Evolutionary conservation across 345 rosid species (phyloP), one percentile per base, ranked within the genome.

Genomic region (Xanthoceras sorbifolium): DNA sequence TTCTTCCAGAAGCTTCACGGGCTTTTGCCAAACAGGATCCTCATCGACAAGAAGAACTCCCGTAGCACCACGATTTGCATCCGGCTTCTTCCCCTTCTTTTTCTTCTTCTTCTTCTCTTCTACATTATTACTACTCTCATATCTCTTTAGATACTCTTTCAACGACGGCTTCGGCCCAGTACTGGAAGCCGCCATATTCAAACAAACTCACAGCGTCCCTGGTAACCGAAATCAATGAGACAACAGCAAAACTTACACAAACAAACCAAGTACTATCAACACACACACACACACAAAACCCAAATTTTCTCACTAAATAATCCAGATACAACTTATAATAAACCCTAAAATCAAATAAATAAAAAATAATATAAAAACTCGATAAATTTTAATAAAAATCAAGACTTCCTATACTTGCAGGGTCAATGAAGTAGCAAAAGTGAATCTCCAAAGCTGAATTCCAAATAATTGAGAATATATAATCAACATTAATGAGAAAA

Each of bases 1-100:
- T 3, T 85, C 89, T 77, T 86, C 93, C 22, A 72, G 83, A 59
- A 87, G 77, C 46, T 84, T 89, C 63, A 96, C 82, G 0, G 92
- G 88, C 71, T 88, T 96, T 76, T 92, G 94, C 99, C 99, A 96
- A 71, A 89, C 89, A 1, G 98, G 99, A 83, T 96, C 98, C 81
- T 89, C 84, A 72, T 96, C 98, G 6, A 93, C 97, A 64, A 93
- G 93, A 48, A 89, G 63, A 82, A 93, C 91, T 55, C 95, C 91
- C 0, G 77, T 67, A 7, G 52, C 71, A 0, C 26, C 71, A 0
- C 26, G n/a, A 46, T 14, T 63, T 6, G 84, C 69, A 57, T 78
- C 90, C 14, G 88, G 82, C 75, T 79, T 86, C 28, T 78, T 61
- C 36, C 78, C 86, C 84, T 79, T 87, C 85, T 88, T 92, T 81